Base-by-base conservation (phyloP, 2,329 filamentous ascomycete species). In the Aspergillus quadrilineatus region DNA sequence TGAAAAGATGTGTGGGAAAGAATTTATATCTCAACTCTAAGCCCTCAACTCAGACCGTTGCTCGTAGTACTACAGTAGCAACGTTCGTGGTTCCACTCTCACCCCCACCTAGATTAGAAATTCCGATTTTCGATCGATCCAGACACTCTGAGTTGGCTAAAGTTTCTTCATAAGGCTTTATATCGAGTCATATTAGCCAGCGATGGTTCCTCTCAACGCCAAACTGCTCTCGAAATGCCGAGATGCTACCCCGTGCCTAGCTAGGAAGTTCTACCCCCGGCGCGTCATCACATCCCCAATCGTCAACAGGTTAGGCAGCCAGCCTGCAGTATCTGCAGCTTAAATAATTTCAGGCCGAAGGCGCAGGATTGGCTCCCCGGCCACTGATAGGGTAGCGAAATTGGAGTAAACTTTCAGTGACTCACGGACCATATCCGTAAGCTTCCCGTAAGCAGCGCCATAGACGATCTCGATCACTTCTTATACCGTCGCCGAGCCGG, bases 31-130 rank as follows among this genome's bases (percentile, higher is more conserved):
- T 17, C 17, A 17, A 17, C 17, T 17, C 14, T 14, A 36, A 36
- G 34, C 34, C 5, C 34, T 14, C 34, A 36, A 36, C 14, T 36
- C 9, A 22, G 22, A 22, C 22, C 22, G 22, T 22, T 14, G 34
- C 10, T 37, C 34, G 34, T 14, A 37, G 34, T 37, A 37, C 34
- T n/a, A 37, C 34, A 34, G 4, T 34, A 9, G 29, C 34, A n/a
- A 46, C 39, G 41, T 12, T 42, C 7, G 32, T 17, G 32, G 30
- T 32, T 46, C 50, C 15, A 39, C 48, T 26, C 30, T 8, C 22
- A 6, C n/a, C 53, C 53, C 53, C 47, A 46, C 53, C 34, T 15
- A 14, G 48, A 56, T 56, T 47, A 56, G 42, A 51, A 56, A 56
- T 56, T 48, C 26, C 28, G 26, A 22, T 28, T 46, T 47, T 56